These are phyloP conservation scores for Fusarium ramigenum DNA, from an alignment of 2,329 filamentous ascomycete species.

Conservation along the genomic window DNA sequence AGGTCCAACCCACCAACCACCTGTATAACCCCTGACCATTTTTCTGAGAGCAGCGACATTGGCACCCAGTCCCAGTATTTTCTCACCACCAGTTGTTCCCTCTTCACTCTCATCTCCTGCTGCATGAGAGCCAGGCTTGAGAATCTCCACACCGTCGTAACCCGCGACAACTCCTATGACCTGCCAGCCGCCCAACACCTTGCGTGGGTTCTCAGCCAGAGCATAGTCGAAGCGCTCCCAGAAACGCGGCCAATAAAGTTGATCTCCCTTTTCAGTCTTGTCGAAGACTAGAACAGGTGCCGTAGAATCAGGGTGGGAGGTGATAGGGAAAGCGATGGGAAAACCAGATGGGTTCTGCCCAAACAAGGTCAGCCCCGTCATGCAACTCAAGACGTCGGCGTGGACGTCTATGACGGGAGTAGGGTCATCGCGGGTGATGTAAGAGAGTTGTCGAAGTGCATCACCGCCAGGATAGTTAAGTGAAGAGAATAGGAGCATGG, in stretches of 20 bases:
- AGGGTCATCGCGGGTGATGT: slow-evolving; percentile 40
- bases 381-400: slow-evolving; percentile 73
- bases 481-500: slow-evolving; percentile 80
- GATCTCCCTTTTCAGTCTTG: slow-evolving; percentile 63
- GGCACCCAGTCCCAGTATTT: slow-evolving; percentile 58
- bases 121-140: slow-evolving; percentile 56
- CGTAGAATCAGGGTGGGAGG: slow-evolving; percentile 23
- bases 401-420: slow-evolving; percentile 57
- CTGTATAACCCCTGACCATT: slow-evolving; percentile 56
- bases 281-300: slow-evolving; percentile 58
- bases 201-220: slow-evolving; percentile 62
- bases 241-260: slow-evolving; percentile 60
- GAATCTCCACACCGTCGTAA: slow-evolving; percentile 67
- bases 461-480: slow-evolving; percentile 94
- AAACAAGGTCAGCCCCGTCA: slow-evolving; percentile 76
- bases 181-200: slow-evolving; percentile 63
- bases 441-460: slow-evolving; percentile 69
- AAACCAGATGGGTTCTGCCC: slow-evolving; percentile 57
- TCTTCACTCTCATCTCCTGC: slow-evolving; percentile 5
- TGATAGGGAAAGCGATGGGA: slow-evolving; percentile 46
- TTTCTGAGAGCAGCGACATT: slow-evolving; percentile 52
- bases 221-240: slow-evolving; percentile 73
- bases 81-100: slow-evolving; percentile 24
- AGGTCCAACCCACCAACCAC: slow-evolving; percentile 73
- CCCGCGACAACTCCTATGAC: slow-evolving; percentile 65